Conservation (phyloP, 2,329 filamentous ascomycete genomes). For the Sporothrix brunneoviolacea region DNA sequence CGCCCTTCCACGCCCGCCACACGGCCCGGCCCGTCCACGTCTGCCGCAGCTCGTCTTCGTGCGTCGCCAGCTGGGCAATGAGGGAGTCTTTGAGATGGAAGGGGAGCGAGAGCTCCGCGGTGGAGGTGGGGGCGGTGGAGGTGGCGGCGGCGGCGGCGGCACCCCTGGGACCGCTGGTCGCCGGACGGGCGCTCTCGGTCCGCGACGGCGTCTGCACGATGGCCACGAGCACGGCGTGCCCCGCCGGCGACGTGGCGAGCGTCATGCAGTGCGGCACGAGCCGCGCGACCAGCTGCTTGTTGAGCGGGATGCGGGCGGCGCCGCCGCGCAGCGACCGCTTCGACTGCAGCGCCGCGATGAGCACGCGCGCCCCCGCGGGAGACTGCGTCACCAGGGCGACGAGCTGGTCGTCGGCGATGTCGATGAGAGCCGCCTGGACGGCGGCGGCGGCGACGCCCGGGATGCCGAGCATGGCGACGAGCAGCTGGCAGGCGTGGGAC, state of each 20-base stretch:
- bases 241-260: conserved; percentile 44
- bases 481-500: conserved; percentile 73
- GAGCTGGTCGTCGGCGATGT: conserved; percentile 48
- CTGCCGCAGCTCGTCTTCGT: conserved; percentile 44
- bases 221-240: conserved; percentile 45
- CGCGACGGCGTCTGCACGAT: conserved; percentile 45
- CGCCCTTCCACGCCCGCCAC: conserved; percentile 53
- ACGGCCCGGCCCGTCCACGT: conserved; percentile 49
- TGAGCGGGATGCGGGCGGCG: conserved; percentile 31
- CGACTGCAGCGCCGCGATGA: conserved; percentile 43
- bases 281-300: conserved; percentile 46
- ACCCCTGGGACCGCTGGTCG: not conserved
- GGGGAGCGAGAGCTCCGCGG: conserved; percentile 35
- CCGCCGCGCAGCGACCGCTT: conserved; percentile 32
- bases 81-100: conserved; percentile 53
- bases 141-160: conserved; percentile 31
- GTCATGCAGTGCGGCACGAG: conserved; percentile 39
- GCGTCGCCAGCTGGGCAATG: conserved; percentile 41
- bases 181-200: too few relatives aligned
- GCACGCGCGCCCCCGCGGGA: conserved; percentile 41
- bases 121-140: too few relatives aligned
- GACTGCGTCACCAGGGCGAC: conserved; percentile 57
- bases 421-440: conserved; percentile 65
- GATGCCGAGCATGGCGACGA: conserved; percentile 70
- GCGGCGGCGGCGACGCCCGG: conserved; percentile 62